Base-by-base conservation (phyloP, 441 rosid genomes). In the Arabidopsis hybrid region DNA sequence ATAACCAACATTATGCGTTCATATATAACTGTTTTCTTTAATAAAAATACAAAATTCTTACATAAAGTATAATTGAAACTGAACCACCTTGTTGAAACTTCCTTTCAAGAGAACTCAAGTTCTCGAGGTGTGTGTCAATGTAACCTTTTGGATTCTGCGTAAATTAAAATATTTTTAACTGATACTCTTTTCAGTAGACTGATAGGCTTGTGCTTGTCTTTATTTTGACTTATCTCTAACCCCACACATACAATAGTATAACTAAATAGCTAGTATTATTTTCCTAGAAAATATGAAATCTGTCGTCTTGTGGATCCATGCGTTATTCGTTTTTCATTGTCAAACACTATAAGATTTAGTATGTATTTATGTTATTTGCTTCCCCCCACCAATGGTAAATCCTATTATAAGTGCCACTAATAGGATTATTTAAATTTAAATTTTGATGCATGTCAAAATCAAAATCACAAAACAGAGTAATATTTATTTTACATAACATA, bases 81-180 rank as follows among this genome's bases (percentile, higher is more conserved):
- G 8, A 32, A 53, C 18, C 63, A 35, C 43, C 43, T 21, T 60
- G 59, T 72, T 72, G 46, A 43, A 60, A 72, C 55, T 43, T 0
- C 14, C 74, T 86, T 84, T 83, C 81, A 79, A 52, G 81, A 73
- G 88, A 82, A 60, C 77, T 80, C 81, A 75, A 79, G 81, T 78
- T 84, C 79, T 82, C 72, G 91, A 81, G 82, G 74, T 77, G 60
- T 73, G 87, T 66, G 83, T 78, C 72, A n/a, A 31, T 21, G 26
- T 21, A 21, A 21, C 26, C 26, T 21, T 74, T 83, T 46, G 80
- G 83, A 70, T 59, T 75, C 78, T 67, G 70, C 62, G 74, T 13
- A 52, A 42, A 21, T 21, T 21, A 42, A 43, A 31, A n/a, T 11
- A 39, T 21, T 13, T 34, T 14, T 7, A 68, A 63, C 32, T 9